Evolutionary conservation across 2,329 filamentous ascomycete genomes (phyloP).

Genomic region (Colletotrichum lini): DNA sequence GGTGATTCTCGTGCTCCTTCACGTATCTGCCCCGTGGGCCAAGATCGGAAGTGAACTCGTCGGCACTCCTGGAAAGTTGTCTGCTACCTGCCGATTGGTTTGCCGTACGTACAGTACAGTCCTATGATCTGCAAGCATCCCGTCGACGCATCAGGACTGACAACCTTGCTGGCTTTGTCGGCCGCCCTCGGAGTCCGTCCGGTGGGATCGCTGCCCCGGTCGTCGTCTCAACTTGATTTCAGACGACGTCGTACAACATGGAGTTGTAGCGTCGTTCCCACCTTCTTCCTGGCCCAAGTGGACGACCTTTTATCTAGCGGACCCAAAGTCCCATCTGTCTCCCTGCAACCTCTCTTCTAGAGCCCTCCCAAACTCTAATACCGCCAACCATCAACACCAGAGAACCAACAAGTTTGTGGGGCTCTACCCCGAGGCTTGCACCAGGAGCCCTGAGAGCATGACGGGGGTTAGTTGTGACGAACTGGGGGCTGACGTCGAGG

Average conservation of each 20-base stretch:
- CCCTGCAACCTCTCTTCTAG: neutral
- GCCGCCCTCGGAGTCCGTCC: neutral
- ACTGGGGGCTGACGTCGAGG: neutral
- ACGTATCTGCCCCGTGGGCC: no score
- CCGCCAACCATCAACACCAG: neutral
- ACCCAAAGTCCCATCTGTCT: neutral
- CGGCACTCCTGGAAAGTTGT: neutral
- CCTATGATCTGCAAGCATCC: neutral
- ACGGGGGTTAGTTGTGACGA: neutral
- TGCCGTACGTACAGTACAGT: neutral
- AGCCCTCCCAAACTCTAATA: neutral
- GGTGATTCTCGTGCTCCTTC: no score
- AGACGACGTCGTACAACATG: neutral
- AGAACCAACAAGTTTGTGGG: neutral
- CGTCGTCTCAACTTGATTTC: neutral
- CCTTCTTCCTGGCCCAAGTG: neutral
- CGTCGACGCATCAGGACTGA: neutral
- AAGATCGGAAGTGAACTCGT: no score
- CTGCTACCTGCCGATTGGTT: neutral
- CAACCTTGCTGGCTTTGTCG: neutral
- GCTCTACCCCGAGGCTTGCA: neutral
- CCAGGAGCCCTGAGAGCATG: neutral
- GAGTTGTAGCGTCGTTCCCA: neutral
- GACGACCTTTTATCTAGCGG: neutral
- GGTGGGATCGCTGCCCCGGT: neutral